Conservation (phyloP, 768 basidiomycete species). For the Russula virescens region DNA sequence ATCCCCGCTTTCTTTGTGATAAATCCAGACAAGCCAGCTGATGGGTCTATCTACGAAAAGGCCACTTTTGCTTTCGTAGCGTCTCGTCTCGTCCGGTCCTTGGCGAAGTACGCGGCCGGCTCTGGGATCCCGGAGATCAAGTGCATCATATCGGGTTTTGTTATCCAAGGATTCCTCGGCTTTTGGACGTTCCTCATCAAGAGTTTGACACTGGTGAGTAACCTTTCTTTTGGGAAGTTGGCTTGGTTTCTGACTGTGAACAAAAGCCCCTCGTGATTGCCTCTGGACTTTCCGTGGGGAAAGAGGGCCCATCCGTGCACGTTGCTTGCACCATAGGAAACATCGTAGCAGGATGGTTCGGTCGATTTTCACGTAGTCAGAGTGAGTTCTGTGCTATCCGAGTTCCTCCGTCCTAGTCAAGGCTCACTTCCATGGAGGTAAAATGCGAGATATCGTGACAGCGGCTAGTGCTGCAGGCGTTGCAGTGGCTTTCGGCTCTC, state of each 20-base stretch:
- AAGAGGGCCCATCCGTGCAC: constrained; percentile 97
- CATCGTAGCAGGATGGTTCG: constrained; percentile 81
- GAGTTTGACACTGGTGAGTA: constrained; percentile 75
- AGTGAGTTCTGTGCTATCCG: constrained; percentile 42
- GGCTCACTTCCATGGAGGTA: constrained; percentile 39
- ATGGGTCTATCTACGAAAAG: constrained; percentile 40
- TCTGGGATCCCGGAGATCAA: constrained; percentile 99
- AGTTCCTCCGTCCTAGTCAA: constrained; percentile 6
- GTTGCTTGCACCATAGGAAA: constrained; percentile 93
- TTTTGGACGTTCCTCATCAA: constrained; percentile 90
- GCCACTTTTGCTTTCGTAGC: constrained; percentile 77
- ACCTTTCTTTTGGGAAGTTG: background rate
- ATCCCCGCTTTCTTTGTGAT: no score
- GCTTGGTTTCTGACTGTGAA: constrained; percentile 13
- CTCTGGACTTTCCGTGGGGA: constrained; percentile 94
- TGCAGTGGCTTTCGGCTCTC: constrained; percentile 96
- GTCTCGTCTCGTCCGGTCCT: constrained; percentile 79
- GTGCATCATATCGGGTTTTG: constrained; percentile 93
- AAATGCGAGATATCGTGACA: constrained; percentile 86
- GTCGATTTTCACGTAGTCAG: constrained; percentile 80
- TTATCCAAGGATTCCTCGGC: constrained; percentile 93
- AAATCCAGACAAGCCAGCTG: background rate
- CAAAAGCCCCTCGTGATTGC: constrained; percentile 94
- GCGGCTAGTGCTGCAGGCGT: constrained; percentile 97
- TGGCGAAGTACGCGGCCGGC: constrained; percentile 94